Evolutionary conservation across 768 basidiomycete genomes (phyloP).

Genomic region (Asterophora lycoperdoides): DNA sequence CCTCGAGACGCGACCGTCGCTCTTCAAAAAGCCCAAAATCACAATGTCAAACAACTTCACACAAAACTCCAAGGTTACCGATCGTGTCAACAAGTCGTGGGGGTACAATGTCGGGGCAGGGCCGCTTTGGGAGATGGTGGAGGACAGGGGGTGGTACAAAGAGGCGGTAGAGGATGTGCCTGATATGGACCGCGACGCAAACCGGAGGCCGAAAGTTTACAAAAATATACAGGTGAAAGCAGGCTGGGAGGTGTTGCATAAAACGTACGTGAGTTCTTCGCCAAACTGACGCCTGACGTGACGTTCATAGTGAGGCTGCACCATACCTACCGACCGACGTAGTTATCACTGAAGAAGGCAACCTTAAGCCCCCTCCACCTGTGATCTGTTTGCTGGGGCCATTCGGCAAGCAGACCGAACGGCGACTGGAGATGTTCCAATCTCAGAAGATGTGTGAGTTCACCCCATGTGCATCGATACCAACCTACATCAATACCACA

Average conservation of each 20-base stretch:
- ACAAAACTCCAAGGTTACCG: constrained; percentile 39
- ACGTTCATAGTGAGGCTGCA: constrained; percentile 44
- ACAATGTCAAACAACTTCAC: constrained; percentile 56
- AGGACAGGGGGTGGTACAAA: constrained; percentile 77
- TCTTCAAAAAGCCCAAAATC: constrained; percentile 43
- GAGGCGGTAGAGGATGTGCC: constrained; percentile 40
- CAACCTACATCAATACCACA: neutral
- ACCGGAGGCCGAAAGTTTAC: constrained; percentile 59
- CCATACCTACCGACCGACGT: constrained; percentile 57
- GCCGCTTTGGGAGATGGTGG: constrained; percentile 73
- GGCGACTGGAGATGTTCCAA: constrained; percentile 53
- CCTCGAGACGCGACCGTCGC: constrained; percentile 43
- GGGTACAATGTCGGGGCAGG: constrained; percentile 72
- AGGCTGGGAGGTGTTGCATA: constrained; percentile 42
- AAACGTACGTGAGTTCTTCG: constrained; percentile 39
- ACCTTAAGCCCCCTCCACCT: constrained; percentile 47
- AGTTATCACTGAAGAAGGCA: constrained; percentile 46
- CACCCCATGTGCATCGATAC: neutral
- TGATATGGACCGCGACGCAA: constrained; percentile 41
- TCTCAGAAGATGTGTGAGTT: constrained; percentile 53
- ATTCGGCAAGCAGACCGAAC: constrained; percentile 44
- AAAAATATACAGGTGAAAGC: constrained; percentile 35
- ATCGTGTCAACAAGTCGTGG: constrained; percentile 67
- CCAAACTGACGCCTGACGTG: constrained; percentile 1
- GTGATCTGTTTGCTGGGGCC: constrained; percentile 68